Evolutionary conservation across 2,329 filamentous ascomycete genomes (phyloP), one percentile per base, ranked within the genome.

Genomic region (Colletotrichum simmondsii): DNA sequence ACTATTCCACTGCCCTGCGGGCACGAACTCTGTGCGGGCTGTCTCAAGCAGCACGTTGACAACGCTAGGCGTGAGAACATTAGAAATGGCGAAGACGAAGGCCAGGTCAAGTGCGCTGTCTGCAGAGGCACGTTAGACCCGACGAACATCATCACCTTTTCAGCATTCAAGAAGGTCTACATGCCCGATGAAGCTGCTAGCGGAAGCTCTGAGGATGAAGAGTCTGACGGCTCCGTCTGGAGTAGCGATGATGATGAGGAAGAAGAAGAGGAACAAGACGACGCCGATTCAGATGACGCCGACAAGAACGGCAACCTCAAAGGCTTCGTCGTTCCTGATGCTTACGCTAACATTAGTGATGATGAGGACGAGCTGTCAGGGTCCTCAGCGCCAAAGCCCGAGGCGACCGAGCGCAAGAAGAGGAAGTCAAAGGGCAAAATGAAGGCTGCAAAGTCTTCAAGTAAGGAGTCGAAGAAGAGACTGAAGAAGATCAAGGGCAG

Each of bases 1-100:
- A 0, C 89, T 89, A 3, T 94, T 97, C 75, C 92, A 95, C 87
- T 94, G 64, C 94, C 94, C 1, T 98, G 95, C 78, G 95, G 95
- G 2, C 95, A 98, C 78, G 90, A 92, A 72, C 91, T 91, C 28
- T 98, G 95, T 81, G 85, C 88, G 1, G 92, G 95, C 74, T 98
- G 95, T 79, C 91, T 97, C 73, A 87, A 90, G 6, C 90, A 88
- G 67, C 87, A 97, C 59, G 87, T 87, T 0, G 93, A 94, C 74
- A 90, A 83, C 56, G 82, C 91, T 4, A 82, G 87, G 2, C 84
- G 86, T 66, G 85, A 85, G 19, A 86, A 85, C 73, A 83, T 93
- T 54, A 88, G 85, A 32, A 86, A 90, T 70, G 93, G 92, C 5
- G 85, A 91, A 42, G 92, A 93, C 67, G 83, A 80, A 28, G 81